Evolutionary conservation across 371 early-diverging fungal species (phyloP).

Genomic region (Actinomortierella ambigua): DNA sequence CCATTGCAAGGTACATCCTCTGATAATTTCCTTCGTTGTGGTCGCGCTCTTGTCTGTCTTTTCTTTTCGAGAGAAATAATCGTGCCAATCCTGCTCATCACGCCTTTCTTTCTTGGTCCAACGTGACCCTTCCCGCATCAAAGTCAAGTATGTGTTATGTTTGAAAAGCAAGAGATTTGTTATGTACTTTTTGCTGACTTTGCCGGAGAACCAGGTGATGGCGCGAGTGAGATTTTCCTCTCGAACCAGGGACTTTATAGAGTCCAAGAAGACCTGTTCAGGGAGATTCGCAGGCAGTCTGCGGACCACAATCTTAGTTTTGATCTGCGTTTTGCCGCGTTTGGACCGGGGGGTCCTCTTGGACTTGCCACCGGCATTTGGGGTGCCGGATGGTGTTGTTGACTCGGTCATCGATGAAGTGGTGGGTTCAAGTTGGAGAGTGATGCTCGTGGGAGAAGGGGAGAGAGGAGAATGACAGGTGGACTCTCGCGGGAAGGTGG

Average conservation of each 20-base stretch:
- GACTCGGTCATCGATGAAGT: constrained; percentile 15
- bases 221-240: constrained; percentile 60
- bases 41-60: no score
- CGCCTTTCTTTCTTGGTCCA: no score
- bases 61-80: constrained; percentile 16
- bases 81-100: no score
- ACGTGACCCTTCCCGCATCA: no score
- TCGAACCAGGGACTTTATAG: constrained; percentile 62
- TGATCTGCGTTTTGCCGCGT: constrained; percentile 31
- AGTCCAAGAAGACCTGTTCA: constrained; percentile 67
- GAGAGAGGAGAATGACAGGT: no score
- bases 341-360: constrained; percentile 14
- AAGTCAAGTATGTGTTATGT: not conserved
- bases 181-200: constrained; percentile 76
- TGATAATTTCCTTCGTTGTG: no score
- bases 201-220: constrained; percentile 68
- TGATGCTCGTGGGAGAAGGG: no score
- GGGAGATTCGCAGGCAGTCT: constrained; percentile 82
- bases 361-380: no score
- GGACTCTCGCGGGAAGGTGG: no score
- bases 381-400: constrained; percentile 18
- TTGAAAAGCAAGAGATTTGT: no score
- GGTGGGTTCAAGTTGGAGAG: no score
- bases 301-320: constrained; percentile 79
- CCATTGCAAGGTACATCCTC: not conserved